Percentiles rank a stretch among this genome's conserved stretches.
Conservation (phyloP, 1,139 yeast genomes). For the Geotrichum europaeum region DNA sequence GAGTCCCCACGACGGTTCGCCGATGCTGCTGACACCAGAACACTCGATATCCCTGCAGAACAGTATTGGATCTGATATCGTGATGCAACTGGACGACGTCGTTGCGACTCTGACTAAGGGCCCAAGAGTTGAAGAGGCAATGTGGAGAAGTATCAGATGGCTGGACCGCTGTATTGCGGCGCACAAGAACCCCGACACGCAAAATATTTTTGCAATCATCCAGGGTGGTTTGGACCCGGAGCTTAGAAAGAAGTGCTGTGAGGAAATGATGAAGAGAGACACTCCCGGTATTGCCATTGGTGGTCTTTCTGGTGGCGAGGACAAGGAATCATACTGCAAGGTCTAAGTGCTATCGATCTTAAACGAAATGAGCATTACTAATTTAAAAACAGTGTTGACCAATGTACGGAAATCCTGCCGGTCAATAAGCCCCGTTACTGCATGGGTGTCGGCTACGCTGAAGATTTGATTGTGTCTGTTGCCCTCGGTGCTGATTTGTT, state of each 20-base stretch:
- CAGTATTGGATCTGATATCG: constrained; percentile 42
- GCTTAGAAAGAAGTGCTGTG: constrained; percentile 38
- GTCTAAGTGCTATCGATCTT: constrained; percentile 22
- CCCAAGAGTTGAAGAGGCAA: constrained; percentile 42
- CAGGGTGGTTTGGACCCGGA: constrained; percentile 42
- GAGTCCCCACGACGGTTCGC: constrained; percentile 43
- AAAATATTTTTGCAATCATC: constrained; percentile 41
- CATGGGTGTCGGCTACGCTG: constrained; percentile 46
- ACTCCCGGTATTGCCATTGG: constrained; percentile 46
- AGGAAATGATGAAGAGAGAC: constrained; percentile 40
- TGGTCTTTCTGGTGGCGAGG: constrained; percentile 44
- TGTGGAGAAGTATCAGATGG: constrained; percentile 42
- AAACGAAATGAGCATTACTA: neutral
- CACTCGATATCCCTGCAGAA: constrained; percentile 42
- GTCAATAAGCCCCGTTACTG: constrained; percentile 41
- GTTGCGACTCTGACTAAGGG: constrained; percentile 42
- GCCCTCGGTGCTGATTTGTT: constrained; percentile 44
- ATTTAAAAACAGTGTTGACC: constrained; percentile 26
- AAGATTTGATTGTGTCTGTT: constrained; percentile 41
- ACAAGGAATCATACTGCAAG: constrained; percentile 37
- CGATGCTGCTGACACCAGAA: constrained; percentile 44
- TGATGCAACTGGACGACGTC: constrained; percentile 45
- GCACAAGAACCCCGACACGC: constrained; percentile 40
- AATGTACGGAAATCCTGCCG: constrained; percentile 40
- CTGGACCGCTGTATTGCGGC: constrained; percentile 42